Conservation (phyloP, 2,329 filamentous ascomycete species). For the Chrysoporthe cubensis region DNA sequence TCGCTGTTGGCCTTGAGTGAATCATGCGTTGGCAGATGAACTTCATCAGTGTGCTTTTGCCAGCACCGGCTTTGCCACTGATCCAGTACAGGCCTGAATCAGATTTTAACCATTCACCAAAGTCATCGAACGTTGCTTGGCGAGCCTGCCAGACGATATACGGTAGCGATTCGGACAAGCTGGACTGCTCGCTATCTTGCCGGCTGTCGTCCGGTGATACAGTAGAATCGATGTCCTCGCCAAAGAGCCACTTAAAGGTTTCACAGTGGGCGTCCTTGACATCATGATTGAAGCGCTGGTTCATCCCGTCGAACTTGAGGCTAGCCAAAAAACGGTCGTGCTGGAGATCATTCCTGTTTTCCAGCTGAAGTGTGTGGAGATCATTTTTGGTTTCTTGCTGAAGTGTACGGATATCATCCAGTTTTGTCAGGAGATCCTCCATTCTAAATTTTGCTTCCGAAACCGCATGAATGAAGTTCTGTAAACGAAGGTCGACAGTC, state of each 20-base stretch:
- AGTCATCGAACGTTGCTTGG: neutral
- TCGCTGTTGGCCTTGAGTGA: neutral
- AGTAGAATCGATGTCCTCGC: neutral
- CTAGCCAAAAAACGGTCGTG: neutral
- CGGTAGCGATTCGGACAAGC: neutral
- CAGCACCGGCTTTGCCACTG: constrained; percentile 13
- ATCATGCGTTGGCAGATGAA: neutral
- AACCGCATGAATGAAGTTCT: neutral
- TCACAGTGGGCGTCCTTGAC: neutral
- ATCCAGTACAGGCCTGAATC: constrained; percentile 11
- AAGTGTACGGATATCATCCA: neutral
- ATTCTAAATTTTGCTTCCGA: neutral
- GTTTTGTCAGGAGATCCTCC: neutral
- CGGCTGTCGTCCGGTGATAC: neutral
- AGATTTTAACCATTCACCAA: constrained; percentile 8
- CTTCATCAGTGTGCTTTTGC: constrained; percentile 12
- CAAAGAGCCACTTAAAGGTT: neutral
- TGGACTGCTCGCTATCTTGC: neutral
- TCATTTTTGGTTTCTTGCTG: neutral
- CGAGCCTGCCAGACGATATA: neutral
- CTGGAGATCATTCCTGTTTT: neutral
- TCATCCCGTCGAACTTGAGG: neutral
- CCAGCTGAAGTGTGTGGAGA: neutral
- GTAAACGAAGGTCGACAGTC: neutral
- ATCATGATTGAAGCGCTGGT: neutral